Evolutionary conservation across 805 yeast genomes (phyloP).

Genomic region (Cyberlindnera lachancei): DNA sequence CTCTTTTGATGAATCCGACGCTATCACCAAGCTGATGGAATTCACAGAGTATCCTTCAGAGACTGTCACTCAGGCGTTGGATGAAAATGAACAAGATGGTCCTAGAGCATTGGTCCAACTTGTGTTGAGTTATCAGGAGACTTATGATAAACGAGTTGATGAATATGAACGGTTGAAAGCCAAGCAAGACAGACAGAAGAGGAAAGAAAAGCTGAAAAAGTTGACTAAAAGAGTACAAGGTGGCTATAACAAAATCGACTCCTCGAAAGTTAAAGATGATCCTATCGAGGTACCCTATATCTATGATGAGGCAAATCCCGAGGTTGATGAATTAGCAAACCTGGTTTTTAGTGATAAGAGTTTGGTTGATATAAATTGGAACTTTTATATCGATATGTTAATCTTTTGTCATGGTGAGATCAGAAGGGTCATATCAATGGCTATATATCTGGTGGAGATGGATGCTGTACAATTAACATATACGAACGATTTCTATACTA

Average conservation of each 20-base stretch:
- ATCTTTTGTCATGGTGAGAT: conserved; percentile 39
- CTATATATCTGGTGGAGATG: conserved; percentile 27
- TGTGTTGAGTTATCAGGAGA: conserved; percentile 7
- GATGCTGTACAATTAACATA: conserved; percentile 24
- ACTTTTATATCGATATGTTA: conserved; percentile 33
- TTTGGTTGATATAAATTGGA: conserved; percentile 29
- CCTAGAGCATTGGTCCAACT: neutral
- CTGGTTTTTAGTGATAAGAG: conserved; percentile 27
- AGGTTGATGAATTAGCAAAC: conserved; percentile 28
- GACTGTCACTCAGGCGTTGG: neutral
- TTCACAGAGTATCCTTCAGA: neutral
- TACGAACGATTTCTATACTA: conserved; percentile 1
- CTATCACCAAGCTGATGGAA: conserved; percentile 1
- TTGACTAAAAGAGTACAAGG: neutral
- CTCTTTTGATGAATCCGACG: neutral
- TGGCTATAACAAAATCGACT: neutral
- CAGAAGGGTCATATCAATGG: conserved; percentile 29
- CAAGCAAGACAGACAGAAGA: neutral
- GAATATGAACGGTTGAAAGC: neutral
- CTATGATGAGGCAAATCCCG: conserved; percentile 19
- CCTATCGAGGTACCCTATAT: neutral
- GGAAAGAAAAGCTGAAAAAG: neutral
- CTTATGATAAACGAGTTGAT: too few species aligned
- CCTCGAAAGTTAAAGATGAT: neutral
- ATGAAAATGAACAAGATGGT: neutral